Evolutionary conservation across 805 yeast species (phyloP), one percentile per base, ranked within the genome.

Genomic region (Candida multigemmis): DNA sequence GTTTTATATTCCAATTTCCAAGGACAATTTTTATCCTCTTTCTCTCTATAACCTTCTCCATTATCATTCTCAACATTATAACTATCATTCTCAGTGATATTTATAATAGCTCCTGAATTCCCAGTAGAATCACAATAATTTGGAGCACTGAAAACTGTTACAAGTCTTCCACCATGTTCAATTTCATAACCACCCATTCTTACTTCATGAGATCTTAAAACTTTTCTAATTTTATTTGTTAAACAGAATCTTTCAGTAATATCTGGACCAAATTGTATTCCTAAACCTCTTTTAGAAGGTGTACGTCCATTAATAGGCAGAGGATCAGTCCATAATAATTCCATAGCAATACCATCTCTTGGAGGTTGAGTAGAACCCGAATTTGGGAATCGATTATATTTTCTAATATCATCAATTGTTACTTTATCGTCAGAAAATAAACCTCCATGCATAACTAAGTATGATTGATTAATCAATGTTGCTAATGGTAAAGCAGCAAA

Each of bases 131-230:
- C 99, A 60, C 97, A 89, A 54, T 89, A 89, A 52, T 91, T 89
- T 19, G 99, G 99, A 1, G 99, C 99, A 53, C 93, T 78, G 53
- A 91, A 91, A n/a, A 91, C 94, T 1, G 99, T 91, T 28, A 86
- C 73, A 27, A 91, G 69, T 38, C 75, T 68, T 8, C 93, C 94
- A 32, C 80, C 68, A 46, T 91, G 99, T 48, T 89, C 96, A 24
- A 66, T 65, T 38, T 84, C 85, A 33, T 79, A 85, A 25, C 99
- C 99, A 5, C 69, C 78, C 81, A 81, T 79, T 48, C 97, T 69
- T 6, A 89, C 95, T 56, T 91, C 98, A 48, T 91, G 99, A 3
- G 96, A 85, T 44, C 99, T 69, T 42, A 91, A 79, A 21, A 91
- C 71, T 31, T 83, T 87, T 42, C 77, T 70, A 34, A 91, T 62